phyloP scores from a whole-genome alignment of 371 early-diverging fungal species.

The Apophysomyces sp. region DNA sequence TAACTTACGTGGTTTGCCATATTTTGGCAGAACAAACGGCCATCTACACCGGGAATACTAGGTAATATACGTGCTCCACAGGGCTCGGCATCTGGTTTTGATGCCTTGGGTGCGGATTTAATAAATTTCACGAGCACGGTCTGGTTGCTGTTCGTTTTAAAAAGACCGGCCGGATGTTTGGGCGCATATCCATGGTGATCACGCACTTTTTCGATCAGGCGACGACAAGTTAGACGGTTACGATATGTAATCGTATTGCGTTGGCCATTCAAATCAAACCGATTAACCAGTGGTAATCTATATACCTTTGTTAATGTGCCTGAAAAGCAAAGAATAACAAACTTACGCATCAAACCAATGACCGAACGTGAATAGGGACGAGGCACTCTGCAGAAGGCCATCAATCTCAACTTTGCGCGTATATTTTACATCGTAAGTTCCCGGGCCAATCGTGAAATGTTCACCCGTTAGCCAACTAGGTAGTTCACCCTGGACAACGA shows the following conservation, averaged over 20 bases:
- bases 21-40: slow-evolving; percentile 58
- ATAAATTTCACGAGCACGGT: slow-evolving; percentile 60
- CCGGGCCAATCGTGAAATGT: slow-evolving; percentile 66
- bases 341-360: slow-evolving; percentile 72
- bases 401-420: slow-evolving; percentile 61
- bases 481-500: slow-evolving; percentile 50
- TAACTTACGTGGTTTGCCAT: slow-evolving; percentile 56
- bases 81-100: slow-evolving; percentile 57
- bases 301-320: background rate
- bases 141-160: slow-evolving; percentile 67
- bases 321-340: background rate
- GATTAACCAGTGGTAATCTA: slow-evolving; percentile 58
- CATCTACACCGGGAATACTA: slow-evolving; percentile 54
- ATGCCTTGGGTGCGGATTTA: slow-evolving; percentile 46
- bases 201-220: slow-evolving; percentile 60
- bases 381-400: slow-evolving; percentile 60
- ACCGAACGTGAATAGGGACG: slow-evolving; percentile 62
- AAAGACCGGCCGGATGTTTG: slow-evolving; percentile 65
- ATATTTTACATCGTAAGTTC: slow-evolving; percentile 60
- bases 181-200: slow-evolving; percentile 70
- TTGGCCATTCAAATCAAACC: slow-evolving; percentile 60
- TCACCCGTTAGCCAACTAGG: slow-evolving; percentile 68
- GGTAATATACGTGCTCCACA: slow-evolving; percentile 55
- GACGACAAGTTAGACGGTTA: slow-evolving; percentile 58
- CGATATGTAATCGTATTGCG: slow-evolving; percentile 59